Conservation (phyloP, 1,139 yeast species). For the Ashbya aceris region DNA sequence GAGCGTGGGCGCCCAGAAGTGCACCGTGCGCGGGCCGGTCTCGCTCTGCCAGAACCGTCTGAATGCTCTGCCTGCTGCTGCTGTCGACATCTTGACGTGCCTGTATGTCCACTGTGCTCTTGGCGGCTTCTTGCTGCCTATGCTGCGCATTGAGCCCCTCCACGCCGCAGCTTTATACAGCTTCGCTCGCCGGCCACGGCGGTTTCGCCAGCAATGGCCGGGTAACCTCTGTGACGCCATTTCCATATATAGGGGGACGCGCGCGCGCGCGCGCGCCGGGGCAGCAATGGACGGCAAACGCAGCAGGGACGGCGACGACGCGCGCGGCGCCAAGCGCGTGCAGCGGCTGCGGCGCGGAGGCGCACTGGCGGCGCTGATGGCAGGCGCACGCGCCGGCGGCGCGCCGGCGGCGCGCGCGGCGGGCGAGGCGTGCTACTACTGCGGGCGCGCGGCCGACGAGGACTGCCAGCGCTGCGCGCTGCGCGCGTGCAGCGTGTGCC, state of each 20-base stretch:
- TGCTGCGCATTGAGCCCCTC: too few species aligned
- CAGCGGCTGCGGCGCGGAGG: conserved; percentile 3
- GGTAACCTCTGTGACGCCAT: too few species aligned
- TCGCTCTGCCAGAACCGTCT: conserved; percentile 68
- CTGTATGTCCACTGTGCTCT: too few species aligned
- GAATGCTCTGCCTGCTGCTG: conserved; percentile 40
- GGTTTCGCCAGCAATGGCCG: too few species aligned
- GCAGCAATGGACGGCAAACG: conserved; percentile 2
- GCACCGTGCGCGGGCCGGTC: conserved; percentile 92
- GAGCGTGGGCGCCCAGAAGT: conserved; percentile 59
- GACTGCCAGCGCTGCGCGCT: conserved; percentile 4
- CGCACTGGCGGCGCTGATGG: conserved; percentile 1
- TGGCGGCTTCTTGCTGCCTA: too few species aligned
- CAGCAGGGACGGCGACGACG: background rate
- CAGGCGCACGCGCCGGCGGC: background rate
- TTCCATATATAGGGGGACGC: too few species aligned
- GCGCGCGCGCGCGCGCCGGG: background rate
- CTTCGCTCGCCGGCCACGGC: too few species aligned
- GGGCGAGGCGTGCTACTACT: conserved; percentile 7
- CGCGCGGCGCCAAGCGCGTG: background rate
- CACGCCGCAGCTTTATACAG: too few species aligned
- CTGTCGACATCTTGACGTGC: conserved; percentile 27
- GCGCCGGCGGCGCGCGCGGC: background rate
- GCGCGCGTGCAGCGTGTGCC: conserved; percentile 6
- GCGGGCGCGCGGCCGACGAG: conserved; percentile 1